A percentile compares a stretch with the other conserved stretches of the same genome.
Evolutionary conservation across 108 stramenopile genomes (phyloP).

Genomic region (Schizochytrium sp.): DNA sequence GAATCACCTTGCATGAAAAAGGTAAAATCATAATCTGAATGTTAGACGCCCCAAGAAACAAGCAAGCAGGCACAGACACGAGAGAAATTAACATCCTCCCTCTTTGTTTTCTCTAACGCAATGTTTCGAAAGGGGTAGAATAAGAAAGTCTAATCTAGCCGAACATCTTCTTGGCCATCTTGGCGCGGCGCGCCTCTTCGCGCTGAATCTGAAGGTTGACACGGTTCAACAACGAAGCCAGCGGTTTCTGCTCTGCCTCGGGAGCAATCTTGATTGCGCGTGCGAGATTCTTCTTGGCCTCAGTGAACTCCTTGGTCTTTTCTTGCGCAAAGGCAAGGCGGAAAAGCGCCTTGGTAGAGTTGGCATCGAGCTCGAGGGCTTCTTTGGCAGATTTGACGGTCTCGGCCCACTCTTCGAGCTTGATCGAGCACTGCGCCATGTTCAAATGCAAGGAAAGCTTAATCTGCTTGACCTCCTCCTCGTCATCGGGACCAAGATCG

Average conservation of each 20-base stretch:
- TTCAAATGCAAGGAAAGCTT: slow-evolving; percentile 10
- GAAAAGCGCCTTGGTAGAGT: slow-evolving; percentile 18
- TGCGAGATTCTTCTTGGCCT: neutral
- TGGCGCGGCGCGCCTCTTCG: neutral
- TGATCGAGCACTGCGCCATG: slow-evolving; percentile 17
- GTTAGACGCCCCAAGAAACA: too few relatives aligned
- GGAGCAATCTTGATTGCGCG: neutral
- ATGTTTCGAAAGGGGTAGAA: neutral
- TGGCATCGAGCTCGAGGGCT: slow-evolving; percentile 17
- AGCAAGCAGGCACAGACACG: too few relatives aligned
- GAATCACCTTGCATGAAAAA: too few relatives aligned
- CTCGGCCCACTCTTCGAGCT: slow-evolving; percentile 20
- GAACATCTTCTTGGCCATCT: slow-evolving; percentile 23
- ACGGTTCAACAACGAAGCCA: neutral
- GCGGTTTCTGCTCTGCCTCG: slow-evolving; percentile 9
- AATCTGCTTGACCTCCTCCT: neutral
- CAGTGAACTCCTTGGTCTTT: slow-evolving; percentile 17
- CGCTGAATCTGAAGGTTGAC: slow-evolving; percentile 12
- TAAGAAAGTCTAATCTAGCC: neutral
- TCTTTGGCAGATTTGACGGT: neutral
- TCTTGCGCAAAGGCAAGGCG: slow-evolving; percentile 21
- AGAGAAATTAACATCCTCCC: too few relatives aligned
- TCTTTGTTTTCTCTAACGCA: too few relatives aligned
- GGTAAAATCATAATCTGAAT: too few relatives aligned
- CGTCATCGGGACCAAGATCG: slow-evolving; percentile 20